These are phyloP conservation scores for Hsuehochloa calcarea DNA, from an alignment of 176 grass and related monocot species.

Conservation along the genomic window DNA sequence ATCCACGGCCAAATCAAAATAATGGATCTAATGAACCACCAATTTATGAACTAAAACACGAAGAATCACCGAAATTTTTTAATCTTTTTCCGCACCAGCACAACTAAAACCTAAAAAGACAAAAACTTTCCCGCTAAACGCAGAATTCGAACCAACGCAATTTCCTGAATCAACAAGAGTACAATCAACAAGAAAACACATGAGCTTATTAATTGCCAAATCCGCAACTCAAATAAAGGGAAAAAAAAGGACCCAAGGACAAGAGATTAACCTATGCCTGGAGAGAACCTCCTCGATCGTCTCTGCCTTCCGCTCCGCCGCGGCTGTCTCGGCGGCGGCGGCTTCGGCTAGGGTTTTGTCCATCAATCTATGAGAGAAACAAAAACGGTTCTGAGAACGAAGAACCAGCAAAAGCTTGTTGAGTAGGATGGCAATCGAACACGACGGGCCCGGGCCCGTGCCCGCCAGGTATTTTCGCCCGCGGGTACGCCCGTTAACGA, in stretches of 20 bases:
- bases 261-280: conserved; percentile 56
- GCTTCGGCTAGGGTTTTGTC: conserved; percentile 56
- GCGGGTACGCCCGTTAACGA: too few species aligned
- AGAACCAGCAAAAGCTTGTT: not conserved
- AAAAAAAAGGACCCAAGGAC: not conserved
- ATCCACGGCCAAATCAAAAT: not conserved
- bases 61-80: not conserved
- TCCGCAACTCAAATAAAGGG: not conserved
- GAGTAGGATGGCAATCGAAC: too few species aligned
- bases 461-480: too few species aligned
- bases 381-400: too few species aligned
- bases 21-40: not conserved
- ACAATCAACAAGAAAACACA: not conserved
- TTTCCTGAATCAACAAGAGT: not conserved
- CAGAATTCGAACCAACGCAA: not conserved
- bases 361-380: conserved; percentile 18
- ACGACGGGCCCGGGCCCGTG: too few species aligned
- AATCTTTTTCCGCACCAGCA: not conserved
- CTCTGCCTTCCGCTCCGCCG: conserved; percentile 28
- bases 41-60: not conserved
- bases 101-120: not conserved
- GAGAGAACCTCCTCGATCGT: conserved; percentile 67
- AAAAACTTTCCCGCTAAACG: not conserved
- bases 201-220: not conserved
- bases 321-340: conserved; percentile 2